phyloP scores from a whole-genome alignment of 805 yeast genomes.

The Lipomyces sp. region DNA sequence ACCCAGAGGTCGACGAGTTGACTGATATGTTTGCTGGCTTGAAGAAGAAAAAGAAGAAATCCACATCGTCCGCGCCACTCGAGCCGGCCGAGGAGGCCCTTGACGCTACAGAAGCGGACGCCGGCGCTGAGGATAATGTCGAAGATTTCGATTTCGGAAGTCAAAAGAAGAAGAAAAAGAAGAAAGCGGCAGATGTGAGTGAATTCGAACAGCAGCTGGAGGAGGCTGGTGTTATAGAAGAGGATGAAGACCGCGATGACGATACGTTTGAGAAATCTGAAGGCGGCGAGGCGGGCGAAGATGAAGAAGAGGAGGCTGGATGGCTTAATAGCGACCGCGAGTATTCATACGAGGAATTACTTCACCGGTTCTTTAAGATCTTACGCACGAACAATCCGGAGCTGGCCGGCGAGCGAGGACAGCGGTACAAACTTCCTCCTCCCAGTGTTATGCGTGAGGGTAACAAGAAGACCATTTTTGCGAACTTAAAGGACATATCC shows the following conservation, averaged over 20 bases:
- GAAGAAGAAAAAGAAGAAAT: conserved; percentile 84
- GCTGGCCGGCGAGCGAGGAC: conserved; percentile 92
- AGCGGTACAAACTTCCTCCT: conserved; percentile 95
- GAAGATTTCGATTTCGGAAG: conserved; percentile 52
- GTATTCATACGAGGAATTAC: conserved; percentile 73
- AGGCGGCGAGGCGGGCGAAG: conserved; percentile 37
- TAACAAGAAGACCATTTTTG: conserved; percentile 91
- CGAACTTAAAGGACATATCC: conserved; percentile 93
- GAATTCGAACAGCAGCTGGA: conserved; percentile 90
- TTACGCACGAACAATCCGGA: conserved; percentile 95
- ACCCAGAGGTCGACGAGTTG: conserved; percentile 47
- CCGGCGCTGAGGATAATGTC: conserved; percentile 34
- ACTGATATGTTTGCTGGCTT: conserved; percentile 77
- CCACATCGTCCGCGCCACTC: conserved; percentile 44
- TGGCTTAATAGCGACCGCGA: conserved; percentile 53
- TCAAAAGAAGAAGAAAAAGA: conserved; percentile 83
- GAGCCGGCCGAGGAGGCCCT: conserved; percentile 45
- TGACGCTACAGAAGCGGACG: conserved; percentile 26
- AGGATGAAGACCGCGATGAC: conserved; percentile 31
- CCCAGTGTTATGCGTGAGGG: conserved; percentile 98
- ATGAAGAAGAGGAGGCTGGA: conserved; percentile 35
- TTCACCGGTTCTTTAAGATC: conserved; percentile 83
- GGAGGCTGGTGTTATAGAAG: conserved; percentile 81
- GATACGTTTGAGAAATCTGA: conserved; percentile 43
- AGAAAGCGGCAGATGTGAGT: conserved; percentile 60